Percentiles rank a stretch among this genome's conserved stretches.
phyloP scores from a whole-genome alignment of 1,284 basidiomycete genomes.

The Ustilago xerochloae region DNA sequence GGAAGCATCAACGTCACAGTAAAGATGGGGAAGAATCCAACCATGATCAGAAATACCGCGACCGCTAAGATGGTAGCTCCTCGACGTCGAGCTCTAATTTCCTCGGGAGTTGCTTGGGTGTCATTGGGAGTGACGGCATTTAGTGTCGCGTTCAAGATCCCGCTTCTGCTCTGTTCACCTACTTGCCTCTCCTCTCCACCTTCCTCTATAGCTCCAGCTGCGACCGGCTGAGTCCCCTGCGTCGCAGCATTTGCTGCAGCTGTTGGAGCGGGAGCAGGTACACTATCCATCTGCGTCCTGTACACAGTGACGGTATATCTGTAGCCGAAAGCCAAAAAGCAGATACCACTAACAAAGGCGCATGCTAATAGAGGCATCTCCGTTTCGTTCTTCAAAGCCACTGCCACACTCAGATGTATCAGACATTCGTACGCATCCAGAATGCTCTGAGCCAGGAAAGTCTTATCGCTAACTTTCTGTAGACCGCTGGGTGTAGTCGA shows the following conservation, averaged over 20 bases:
- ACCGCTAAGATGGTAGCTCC: slow-evolving; percentile 7
- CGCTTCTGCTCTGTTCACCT: background rate
- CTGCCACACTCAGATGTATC: slow-evolving; percentile 34
- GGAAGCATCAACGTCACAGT: slow-evolving; percentile 73
- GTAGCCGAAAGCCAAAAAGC: slow-evolving; percentile 45
- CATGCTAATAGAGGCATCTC: slow-evolving; percentile 34
- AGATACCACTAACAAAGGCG: slow-evolving; percentile 39
- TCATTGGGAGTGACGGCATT: slow-evolving; percentile 3
- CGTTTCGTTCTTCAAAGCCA: slow-evolving; percentile 44
- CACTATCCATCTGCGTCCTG: slow-evolving; percentile 33
- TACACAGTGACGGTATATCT: slow-evolving; percentile 38
- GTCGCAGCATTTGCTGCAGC: background rate
- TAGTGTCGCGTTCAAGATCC: background rate
- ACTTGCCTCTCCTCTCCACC: background rate
- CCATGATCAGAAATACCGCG: slow-evolving; percentile 25
- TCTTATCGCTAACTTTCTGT: slow-evolving; percentile 55
- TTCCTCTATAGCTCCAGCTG: background rate
- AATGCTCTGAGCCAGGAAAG: slow-evolving; percentile 57
- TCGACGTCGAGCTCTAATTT: slow-evolving; percentile 19
- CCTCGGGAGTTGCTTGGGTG: slow-evolving; percentile 6
- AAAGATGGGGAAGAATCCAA: slow-evolving; percentile 29
- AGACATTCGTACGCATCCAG: slow-evolving; percentile 60
- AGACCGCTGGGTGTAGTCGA: slow-evolving; percentile 56
- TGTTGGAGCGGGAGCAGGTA: slow-evolving; percentile 9
- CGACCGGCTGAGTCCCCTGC: too few relatives aligned